Conservation (phyloP, 805 yeast species). For the Cyberlindnera saturnus region DNA sequence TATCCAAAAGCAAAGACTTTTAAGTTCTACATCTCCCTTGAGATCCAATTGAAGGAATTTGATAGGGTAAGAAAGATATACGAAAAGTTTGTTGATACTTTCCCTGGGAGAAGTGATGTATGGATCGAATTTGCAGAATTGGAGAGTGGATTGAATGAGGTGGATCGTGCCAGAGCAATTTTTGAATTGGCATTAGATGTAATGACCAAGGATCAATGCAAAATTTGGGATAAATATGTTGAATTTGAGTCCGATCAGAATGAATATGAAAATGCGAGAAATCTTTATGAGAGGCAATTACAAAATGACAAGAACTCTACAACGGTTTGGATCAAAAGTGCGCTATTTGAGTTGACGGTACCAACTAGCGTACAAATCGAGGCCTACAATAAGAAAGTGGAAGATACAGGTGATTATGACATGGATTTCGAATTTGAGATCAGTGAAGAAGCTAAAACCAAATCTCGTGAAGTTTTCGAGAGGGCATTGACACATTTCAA, state of each 20-base stretch:
- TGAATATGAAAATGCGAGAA: conserved; percentile 50
- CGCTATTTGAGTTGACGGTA: conserved; percentile 63
- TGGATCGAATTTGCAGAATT: conserved; percentile 66
- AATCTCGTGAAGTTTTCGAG: conserved; percentile 52
- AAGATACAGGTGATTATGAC: conserved; percentile 33
- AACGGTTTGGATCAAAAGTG: conserved; percentile 56
- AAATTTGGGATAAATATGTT: conserved; percentile 38
- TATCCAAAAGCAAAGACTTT: conserved; percentile 56
- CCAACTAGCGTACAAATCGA: conserved; percentile 51
- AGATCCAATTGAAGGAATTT: conserved; percentile 65
- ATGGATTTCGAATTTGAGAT: conserved; percentile 43
- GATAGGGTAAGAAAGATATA: conserved; percentile 72
- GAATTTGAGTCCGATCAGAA: conserved; percentile 56
- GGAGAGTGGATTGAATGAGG: conserved; percentile 64
- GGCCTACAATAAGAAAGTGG: conserved; percentile 23
- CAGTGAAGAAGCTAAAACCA: conserved; percentile 41
- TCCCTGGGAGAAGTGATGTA: conserved; percentile 33
- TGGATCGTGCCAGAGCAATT: conserved; percentile 59
- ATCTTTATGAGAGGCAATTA: conserved; percentile 37
- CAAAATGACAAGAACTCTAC: conserved; percentile 27
- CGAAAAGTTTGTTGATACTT: conserved; percentile 54
- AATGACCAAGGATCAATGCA: conserved; percentile 14
- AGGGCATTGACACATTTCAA: conserved; percentile 44
- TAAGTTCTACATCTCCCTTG: conserved; percentile 61
- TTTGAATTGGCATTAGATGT: conserved; percentile 43